These are phyloP conservation scores for Hydrangea macrophylla DNA, from an alignment of 148 eudicot genomes.

Conservation along the genomic window DNA sequence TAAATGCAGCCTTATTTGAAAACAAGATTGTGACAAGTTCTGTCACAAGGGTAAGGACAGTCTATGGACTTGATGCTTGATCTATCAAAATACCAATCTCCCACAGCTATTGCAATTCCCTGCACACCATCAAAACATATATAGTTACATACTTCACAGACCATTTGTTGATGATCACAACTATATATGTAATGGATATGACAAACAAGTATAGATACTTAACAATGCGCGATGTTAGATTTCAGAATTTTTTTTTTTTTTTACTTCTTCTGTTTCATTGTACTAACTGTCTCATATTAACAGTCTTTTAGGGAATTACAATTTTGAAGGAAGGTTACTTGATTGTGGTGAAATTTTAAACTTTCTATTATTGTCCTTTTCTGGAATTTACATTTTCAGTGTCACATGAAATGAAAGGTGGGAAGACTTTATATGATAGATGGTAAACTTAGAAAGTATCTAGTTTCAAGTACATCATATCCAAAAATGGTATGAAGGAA, in stretches of 20 bases:
- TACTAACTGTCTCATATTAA: too few species aligned
- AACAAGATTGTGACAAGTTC: conserved; percentile 79
- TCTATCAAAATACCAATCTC: conserved; percentile 88
- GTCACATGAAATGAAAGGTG: too few species aligned
- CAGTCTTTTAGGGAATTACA: too few species aligned
- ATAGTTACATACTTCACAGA: background rate
- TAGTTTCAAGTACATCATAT: too few species aligned
- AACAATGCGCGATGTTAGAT: background rate
- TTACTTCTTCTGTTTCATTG: too few species aligned
- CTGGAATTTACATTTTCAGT: too few species aligned
- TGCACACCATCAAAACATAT: conserved; percentile 26
- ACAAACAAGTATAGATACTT: background rate
- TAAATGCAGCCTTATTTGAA: conserved; percentile 34
- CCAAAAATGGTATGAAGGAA: too few species aligned
- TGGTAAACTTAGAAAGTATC: too few species aligned
- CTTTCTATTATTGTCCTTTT: too few species aligned
- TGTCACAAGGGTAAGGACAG: conserved; percentile 89
- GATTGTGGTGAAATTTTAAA: too few species aligned
- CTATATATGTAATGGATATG: background rate
- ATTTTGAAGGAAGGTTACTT: background rate
- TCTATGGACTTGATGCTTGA: conserved; percentile 49
- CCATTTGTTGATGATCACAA: background rate
- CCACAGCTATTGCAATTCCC: conserved; percentile 68
- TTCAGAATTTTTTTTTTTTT: too few species aligned
- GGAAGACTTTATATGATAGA: too few species aligned